Percentiles rank a stretch among this genome's conserved stretches.
phyloP scores from a whole-genome alignment of 768 basidiomycete genomes.

The Tricholoma bakamatsutake region DNA sequence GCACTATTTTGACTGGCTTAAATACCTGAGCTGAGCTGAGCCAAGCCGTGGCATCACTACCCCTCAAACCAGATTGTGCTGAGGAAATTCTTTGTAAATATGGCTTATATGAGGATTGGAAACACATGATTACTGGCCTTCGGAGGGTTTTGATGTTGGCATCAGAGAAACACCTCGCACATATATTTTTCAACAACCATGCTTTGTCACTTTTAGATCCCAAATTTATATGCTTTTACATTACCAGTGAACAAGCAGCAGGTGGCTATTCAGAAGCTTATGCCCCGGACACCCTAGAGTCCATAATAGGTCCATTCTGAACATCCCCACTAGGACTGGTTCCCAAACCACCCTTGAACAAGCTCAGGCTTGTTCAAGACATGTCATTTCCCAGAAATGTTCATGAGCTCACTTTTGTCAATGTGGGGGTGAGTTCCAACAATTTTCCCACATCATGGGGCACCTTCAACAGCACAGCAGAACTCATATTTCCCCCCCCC shows the following conservation, averaged over 20 bases:
- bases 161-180: slow-evolving; percentile 13
- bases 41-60: slow-evolving; percentile 18
- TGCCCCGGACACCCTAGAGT: slow-evolving; percentile 19
- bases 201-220: slow-evolving; percentile 22
- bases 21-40: no score
- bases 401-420: slow-evolving; percentile 22
- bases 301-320: slow-evolving; percentile 33
- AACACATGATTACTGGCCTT: slow-evolving; percentile 18
- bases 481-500: slow-evolving; percentile 21
- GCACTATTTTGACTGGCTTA: no score
- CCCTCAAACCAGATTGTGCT: slow-evolving; percentile 15
- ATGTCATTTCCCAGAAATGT: slow-evolving; percentile 24
- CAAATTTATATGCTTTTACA: slow-evolving; percentile 26
- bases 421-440: no score
- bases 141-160: slow-evolving; percentile 27
- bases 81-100: background rate
- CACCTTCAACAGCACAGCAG: slow-evolving; percentile 1
- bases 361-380: slow-evolving; percentile 21
- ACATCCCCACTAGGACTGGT: slow-evolving; percentile 35
- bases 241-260: slow-evolving; percentile 7
- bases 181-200: slow-evolving; percentile 28
- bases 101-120: background rate
- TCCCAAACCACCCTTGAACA: slow-evolving; percentile 25
- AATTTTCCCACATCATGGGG: no score
- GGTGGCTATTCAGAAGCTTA: slow-evolving; percentile 11